Evolutionary conservation across 169 alveolate genomes (phyloP), one percentile per base, ranked within the genome.

Genomic region (Hepatocystis sp.): DNA sequence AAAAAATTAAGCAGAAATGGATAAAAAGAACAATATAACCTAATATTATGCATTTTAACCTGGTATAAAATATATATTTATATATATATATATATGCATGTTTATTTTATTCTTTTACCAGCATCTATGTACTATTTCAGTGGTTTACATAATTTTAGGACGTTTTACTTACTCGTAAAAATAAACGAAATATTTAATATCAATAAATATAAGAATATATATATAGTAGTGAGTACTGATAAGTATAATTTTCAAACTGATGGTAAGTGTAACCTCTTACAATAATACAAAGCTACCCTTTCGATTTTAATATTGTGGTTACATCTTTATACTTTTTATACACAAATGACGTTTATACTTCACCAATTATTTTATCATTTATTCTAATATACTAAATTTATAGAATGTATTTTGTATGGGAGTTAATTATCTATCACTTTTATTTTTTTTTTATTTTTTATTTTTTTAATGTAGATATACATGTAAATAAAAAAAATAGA

Each of bases 51-150:
- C n/a, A n/a, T n/a, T n/a, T n/a, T n/a, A n/a, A n/a, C n/a, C n/a
- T n/a, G n/a, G n/a, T n/a, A n/a, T n/a, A n/a, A n/a, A n/a, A n/a
- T 36, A 36, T 36, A 5, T 36, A 36, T 10, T 10, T 36, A 36
- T 10, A 36, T 36, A 36, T 36, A 36, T 7, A 10, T 36, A 36
- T 5, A 17, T 5, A 2, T 52, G 4, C 23, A 3, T 52, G 2
- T 52, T 25, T 8, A 2, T 19, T 52, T 52, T 15, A 52, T 23
- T 39, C 28, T 40, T 25, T 23, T 58, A 27, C 25, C 51, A 81
- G 89, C 89, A 13, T 81, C 89, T 21, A 81, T 81, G 89, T 81
- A 81, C 32, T 81, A 81, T 46, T 81, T 61, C 60, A 81, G 84
- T 39, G 89, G 89, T 10, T 39, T 81, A 55, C 89, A 81, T 53